phyloP scores from a whole-genome alignment of 2,329 filamentous ascomycete species.

The Didymella sp. region DNA sequence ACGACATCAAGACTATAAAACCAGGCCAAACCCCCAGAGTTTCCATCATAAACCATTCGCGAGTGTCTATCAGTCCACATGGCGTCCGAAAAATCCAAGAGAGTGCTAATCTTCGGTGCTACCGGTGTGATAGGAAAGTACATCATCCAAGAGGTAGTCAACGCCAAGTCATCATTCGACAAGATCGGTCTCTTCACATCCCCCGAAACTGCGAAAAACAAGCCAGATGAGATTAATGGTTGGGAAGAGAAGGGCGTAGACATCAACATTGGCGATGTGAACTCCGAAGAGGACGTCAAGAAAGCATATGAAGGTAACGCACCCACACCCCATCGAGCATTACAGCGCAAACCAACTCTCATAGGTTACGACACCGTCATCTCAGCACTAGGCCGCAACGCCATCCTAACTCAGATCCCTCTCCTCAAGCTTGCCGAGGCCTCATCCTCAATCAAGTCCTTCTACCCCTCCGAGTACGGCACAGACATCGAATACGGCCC shows the following conservation, averaged over 20 bases:
- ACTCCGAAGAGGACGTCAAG: slow-evolving; percentile 59
- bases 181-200: slow-evolving; percentile 66
- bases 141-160: slow-evolving; percentile 60
- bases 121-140: slow-evolving; percentile 61
- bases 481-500: slow-evolving; percentile 64
- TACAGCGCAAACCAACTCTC: neutral
- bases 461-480: slow-evolving; percentile 64
- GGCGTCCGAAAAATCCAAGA: slow-evolving; percentile 37
- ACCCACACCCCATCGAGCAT: neutral
- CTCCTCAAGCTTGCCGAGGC: slow-evolving; percentile 67
- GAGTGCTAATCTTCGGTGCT: slow-evolving; percentile 61
- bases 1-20: neutral
- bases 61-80: neutral
- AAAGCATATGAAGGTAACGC: slow-evolving; percentile 61
- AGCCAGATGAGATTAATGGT: slow-evolving; percentile 57
- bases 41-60: neutral
- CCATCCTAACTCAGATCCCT: slow-evolving; percentile 65
- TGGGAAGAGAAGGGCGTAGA: slow-evolving; percentile 58
- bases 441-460: slow-evolving; percentile 63
- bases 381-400: slow-evolving; percentile 69
- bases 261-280: slow-evolving; percentile 64
- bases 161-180: slow-evolving; percentile 55
- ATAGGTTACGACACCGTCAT: slow-evolving; percentile 70
- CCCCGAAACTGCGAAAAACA: slow-evolving; percentile 57
- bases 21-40: neutral